Evolutionary conservation across 306 rosid genomes (phyloP), one percentile per base, ranked within the genome.

Genomic region (Malus sylvestris): DNA sequence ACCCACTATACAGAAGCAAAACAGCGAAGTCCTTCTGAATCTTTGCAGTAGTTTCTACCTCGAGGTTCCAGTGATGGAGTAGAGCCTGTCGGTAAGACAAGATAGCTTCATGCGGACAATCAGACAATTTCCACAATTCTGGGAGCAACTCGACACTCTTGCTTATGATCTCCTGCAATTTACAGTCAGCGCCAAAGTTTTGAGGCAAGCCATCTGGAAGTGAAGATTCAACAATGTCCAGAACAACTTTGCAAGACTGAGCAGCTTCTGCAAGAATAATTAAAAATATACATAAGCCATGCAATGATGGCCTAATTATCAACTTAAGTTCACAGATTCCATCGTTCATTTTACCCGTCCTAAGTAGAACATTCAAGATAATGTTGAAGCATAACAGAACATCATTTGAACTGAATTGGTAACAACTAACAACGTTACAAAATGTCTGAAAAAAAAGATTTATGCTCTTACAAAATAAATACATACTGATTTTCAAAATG

Each of bases 191-290:
- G 19, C 85, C 87, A 68, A 96, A 89, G 69, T 82, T 81, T 87
- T 89, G 86, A 82, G 97, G 91, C 86, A 91, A 87, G 84, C 99
- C 99, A 49, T 86, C 87, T 14, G 97, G 97, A 73, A 86, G 85
- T 42, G 97, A 89, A 82, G 98, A 89, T 79, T 92, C 99, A 68
- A 96, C 84, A 65, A 86, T 77, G 87, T 92, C 98, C 87, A 88
- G 86, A 83, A 96, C 86, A 82, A 88, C 87, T 86, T 87, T 80
- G 91, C 99, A 92, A 81, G 97, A 87, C 69, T 88, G 85, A 58
- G 97, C 97, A 71, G 96, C 94, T 87, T 95, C 98, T 95, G 96
- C 95, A 90, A 84, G 80, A 89, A 83, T 71, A 33, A 70, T 80
- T 67, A 67, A 69, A 75, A 77, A 73, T 76, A 72, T 59, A 81